Evolutionary conservation across 116 monocot species (phyloP).

Genomic region (Cymodocea nodosa): DNA sequence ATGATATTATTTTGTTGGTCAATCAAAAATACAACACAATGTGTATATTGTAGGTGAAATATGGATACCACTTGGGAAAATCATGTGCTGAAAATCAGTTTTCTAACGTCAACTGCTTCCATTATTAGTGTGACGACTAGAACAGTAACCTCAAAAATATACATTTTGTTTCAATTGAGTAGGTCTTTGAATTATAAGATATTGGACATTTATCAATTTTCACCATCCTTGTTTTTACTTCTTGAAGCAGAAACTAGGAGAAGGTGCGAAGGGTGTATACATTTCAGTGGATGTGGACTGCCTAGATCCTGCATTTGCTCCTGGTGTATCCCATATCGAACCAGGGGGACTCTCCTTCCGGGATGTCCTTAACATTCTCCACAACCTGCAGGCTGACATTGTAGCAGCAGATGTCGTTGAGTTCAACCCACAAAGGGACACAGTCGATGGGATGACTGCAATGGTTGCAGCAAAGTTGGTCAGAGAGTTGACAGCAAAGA

Average conservation of each 20-base stretch:
- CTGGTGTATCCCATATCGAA: slow-evolving; percentile 94
- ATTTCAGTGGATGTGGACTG: slow-evolving; percentile 84
- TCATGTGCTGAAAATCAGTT: too few species aligned
- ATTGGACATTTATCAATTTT: background rate
- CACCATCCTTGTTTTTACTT: background rate
- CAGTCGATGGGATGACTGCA: slow-evolving; percentile 67
- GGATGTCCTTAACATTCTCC: slow-evolving; percentile 90
- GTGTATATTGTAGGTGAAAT: too few species aligned
- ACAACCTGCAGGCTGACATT: slow-evolving; percentile 76
- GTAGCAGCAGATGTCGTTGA: slow-evolving; percentile 95
- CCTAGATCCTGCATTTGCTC: slow-evolving; percentile 96
- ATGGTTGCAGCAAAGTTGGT: slow-evolving; percentile 91
- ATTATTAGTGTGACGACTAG: too few species aligned
- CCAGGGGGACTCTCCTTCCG: slow-evolving; percentile 95
- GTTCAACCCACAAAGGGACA: slow-evolving; percentile 75
- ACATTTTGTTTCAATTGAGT: background rate
- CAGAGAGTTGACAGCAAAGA: slow-evolving; percentile 72
- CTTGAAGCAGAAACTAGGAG: slow-evolving; percentile 67
- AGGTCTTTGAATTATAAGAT: background rate
- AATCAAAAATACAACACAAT: too few species aligned
- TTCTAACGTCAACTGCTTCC: too few species aligned
- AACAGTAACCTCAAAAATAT: too few species aligned
- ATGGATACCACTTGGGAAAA: too few species aligned
- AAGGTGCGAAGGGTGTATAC: slow-evolving; percentile 88
- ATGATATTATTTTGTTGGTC: too few species aligned